Conservation (phyloP, 306 rosid species). For the Abrus precatorius region DNA sequence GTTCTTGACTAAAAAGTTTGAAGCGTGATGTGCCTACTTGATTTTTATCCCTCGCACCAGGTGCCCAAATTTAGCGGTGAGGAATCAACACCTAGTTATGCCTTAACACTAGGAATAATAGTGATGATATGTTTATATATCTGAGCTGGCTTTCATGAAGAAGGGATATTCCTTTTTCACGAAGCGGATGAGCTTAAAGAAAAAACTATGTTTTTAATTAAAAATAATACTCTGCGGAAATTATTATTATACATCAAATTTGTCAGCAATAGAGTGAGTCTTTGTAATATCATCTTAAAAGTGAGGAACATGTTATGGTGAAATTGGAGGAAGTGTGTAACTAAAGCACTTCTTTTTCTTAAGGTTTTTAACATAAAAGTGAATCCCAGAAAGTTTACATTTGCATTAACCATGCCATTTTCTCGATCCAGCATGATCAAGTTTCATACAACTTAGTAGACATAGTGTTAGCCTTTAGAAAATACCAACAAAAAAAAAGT, state of each 20-base stretch:
- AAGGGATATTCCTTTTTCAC: slow-evolving; percentile 38
- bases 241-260: slow-evolving; percentile 36
- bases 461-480: slow-evolving; percentile 17
- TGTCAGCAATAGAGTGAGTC: not conserved
- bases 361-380: slow-evolving; percentile 4
- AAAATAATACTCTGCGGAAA: slow-evolving; percentile 16
- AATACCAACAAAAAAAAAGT: slow-evolving; percentile 3
- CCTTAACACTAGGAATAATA: slow-evolving; percentile 33
- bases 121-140: not conserved
- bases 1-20: slow-evolving; percentile 34
- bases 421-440: slow-evolving; percentile 6
- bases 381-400: slow-evolving; percentile 18
- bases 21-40: slow-evolving; percentile 40
- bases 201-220: slow-evolving; percentile 32
- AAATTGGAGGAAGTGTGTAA: slow-evolving; percentile 34
- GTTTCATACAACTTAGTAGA: slow-evolving; percentile 5
- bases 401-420: slow-evolving; percentile 19
- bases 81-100: slow-evolving; percentile 40
- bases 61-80: slow-evolving; percentile 49
- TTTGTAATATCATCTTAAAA: slow-evolving; percentile 23
- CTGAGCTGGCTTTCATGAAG: slow-evolving; percentile 35
- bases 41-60: slow-evolving; percentile 49
- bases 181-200: slow-evolving; percentile 29
- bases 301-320: slow-evolving; percentile 30
- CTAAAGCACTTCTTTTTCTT: slow-evolving; percentile 14